Evolutionary conservation across 2,329 filamentous ascomycete species (phyloP).

Genomic region (Sporothrix pallida): DNA sequence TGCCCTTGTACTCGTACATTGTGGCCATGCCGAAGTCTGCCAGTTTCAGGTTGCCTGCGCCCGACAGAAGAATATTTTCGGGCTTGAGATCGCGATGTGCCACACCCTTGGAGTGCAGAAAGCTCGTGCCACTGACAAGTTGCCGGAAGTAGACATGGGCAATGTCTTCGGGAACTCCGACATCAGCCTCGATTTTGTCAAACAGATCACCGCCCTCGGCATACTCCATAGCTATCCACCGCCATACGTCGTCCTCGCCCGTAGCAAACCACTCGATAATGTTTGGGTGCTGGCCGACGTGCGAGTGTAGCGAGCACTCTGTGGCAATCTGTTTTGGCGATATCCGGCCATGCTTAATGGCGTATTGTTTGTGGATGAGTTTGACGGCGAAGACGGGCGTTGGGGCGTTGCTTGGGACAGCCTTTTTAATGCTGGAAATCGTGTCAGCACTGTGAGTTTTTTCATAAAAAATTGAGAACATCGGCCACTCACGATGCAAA

Average conservation of each 20-base stretch:
- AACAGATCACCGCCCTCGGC: slow-evolving; percentile 96
- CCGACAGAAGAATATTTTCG: slow-evolving; percentile 91
- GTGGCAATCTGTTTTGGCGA: slow-evolving; percentile 87
- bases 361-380: slow-evolving; percentile 97
- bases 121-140: slow-evolving; percentile 85
- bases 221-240: slow-evolving; percentile 98
- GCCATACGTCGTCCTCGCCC: slow-evolving; percentile 84
- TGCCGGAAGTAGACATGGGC: slow-evolving; percentile 97
- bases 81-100: slow-evolving; percentile 92
- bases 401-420: slow-evolving; percentile 71
- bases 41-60: slow-evolving; percentile 85
- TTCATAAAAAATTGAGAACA: not conserved
- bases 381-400: slow-evolving; percentile 93
- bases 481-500: slow-evolving; percentile 80
- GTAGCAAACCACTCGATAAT: slow-evolving; percentile 91
- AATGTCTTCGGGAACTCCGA: slow-evolving; percentile 91
- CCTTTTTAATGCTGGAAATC: slow-evolving; percentile 81
- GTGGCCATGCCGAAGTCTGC: slow-evolving; percentile 97
- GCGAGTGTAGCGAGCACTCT: slow-evolving; percentile 88
- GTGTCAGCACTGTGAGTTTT: slow-evolving; percentile 32
- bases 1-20: slow-evolving; percentile 87
- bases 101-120: slow-evolving; percentile 95
- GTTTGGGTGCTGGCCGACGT: slow-evolving; percentile 87
- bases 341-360: slow-evolving; percentile 84
- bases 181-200: slow-evolving; percentile 98